Conservation (phyloP, 2,329 filamentous ascomycete genomes). For the Ophiostoma novo-ulmi region DNA sequence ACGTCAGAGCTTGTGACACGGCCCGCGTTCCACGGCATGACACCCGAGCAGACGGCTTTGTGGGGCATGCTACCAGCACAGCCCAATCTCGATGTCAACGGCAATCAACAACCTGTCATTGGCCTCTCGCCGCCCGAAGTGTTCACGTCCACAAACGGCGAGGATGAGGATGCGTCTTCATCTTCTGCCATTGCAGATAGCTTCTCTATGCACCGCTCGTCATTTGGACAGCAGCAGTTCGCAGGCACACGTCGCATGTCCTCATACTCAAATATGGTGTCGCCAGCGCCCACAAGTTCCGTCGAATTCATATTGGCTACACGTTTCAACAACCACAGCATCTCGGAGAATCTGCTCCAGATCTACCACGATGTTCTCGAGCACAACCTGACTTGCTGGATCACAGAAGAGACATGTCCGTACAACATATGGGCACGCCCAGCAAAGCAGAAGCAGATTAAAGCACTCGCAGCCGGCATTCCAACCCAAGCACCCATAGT, state of each 20-base stretch:
- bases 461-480: not conserved
- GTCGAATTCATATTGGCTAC: constrained; percentile 30
- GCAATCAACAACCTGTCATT: constrained; percentile 5
- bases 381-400: constrained; percentile 49
- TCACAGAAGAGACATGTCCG: constrained; percentile 50
- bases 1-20: constrained; percentile 18
- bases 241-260: constrained; percentile 13
- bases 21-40: constrained; percentile 21
- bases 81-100: constrained; percentile 11
- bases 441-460: constrained; percentile 14
- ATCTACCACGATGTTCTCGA: constrained; percentile 53
- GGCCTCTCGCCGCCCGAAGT: constrained; percentile 18
- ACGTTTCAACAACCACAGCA: constrained; percentile 34
- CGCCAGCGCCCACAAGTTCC: constrained; percentile 24
- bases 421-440: constrained; percentile 35
- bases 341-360: constrained; percentile 42
- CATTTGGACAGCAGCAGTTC: constrained; percentile 14
- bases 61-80: constrained; percentile 19
- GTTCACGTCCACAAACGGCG: constrained; percentile 12
- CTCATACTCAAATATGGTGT: constrained; percentile 16
- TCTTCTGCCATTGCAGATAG: constrained; percentile 17
- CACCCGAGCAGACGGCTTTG: constrained; percentile 16
- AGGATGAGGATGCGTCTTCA: constrained; percentile 16
- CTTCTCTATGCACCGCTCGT: constrained; percentile 16
- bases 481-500: not conserved